Evolutionary conservation across 2,329 filamentous ascomycete species (phyloP).

Genomic region (Fusarium globosum): DNA sequence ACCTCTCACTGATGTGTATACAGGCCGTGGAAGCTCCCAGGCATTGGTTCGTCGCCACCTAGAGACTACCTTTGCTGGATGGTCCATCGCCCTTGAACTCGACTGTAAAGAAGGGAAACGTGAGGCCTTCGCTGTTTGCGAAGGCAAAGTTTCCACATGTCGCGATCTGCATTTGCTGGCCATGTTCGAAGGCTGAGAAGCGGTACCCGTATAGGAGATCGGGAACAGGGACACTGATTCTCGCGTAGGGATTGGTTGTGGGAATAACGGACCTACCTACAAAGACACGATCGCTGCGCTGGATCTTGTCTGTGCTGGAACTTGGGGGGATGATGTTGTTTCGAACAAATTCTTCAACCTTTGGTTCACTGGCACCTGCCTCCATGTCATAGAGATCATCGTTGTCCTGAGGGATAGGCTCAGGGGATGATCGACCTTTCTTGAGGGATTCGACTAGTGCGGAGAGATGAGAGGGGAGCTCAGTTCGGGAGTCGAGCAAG

Average conservation of each 20-base stretch:
- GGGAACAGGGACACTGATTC: constrained; percentile 5
- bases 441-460: background rate
- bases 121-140: constrained; percentile 1
- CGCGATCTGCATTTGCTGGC: background rate
- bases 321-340: background rate
- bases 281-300: constrained; percentile 1
- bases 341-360: constrained; percentile 4
- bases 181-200: background rate
- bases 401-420: background rate
- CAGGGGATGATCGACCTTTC: background rate
- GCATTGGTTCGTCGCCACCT: constrained; percentile 52
- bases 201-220: constrained; percentile 8
- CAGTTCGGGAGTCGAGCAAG: background rate
- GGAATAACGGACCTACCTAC: background rate
- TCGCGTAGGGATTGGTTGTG: background rate
- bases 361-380: background rate
- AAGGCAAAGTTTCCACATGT: background rate
- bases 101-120: background rate
- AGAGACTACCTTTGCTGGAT: constrained; percentile 18
- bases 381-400: background rate
- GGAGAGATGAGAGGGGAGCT: background rate
- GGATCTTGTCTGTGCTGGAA: background rate
- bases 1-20: constrained; percentile 42
- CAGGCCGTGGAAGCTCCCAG: constrained; percentile 48
- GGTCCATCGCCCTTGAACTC: constrained; percentile 19